Evolutionary conservation across 2,329 filamentous ascomycete genomes (phyloP).

Genomic region (Triangularia verruculosa): DNA sequence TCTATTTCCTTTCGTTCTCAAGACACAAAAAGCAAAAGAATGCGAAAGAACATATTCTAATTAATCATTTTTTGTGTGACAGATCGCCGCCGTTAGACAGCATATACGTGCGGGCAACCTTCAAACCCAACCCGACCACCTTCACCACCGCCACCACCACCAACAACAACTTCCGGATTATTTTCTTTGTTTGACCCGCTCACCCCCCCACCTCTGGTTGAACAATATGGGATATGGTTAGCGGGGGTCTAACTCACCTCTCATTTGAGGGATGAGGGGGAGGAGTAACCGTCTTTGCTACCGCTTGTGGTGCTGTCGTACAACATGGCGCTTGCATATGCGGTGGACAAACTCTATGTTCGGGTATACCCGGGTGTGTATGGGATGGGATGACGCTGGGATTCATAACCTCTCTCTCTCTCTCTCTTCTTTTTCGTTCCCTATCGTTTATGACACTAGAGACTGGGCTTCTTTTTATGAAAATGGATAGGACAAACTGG

Average conservation of each 20-base stretch:
- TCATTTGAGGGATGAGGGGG: background rate
- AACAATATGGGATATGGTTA: background rate
- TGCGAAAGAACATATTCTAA: slow-evolving; percentile 1
- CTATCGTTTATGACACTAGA: background rate
- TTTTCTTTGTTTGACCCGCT: background rate
- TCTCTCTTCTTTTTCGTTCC: background rate
- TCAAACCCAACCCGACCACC: background rate
- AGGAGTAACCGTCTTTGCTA: background rate
- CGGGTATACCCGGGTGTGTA: background rate
- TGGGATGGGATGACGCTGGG: background rate
- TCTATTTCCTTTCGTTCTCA: background rate
- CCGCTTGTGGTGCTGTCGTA: background rate
- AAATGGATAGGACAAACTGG: background rate
- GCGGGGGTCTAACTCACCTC: background rate
- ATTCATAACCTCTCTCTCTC: background rate
- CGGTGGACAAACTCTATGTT: background rate
- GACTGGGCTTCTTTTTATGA: background rate
- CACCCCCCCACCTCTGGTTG: background rate
- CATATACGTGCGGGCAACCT: background rate
- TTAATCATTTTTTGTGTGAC: slow-evolving; percentile 7
- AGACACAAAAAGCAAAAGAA: background rate
- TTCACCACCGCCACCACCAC: background rate
- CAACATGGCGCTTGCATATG: background rate
- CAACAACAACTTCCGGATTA: too few species aligned
- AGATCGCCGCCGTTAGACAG: slow-evolving; percentile 8